A percentile compares a stretch with the other conserved stretches of the same genome.
These are phyloP conservation scores for Zygosaccharomyces gambellarensis DNA, from an alignment of 805 yeast genomes.

Conservation along the genomic window DNA sequence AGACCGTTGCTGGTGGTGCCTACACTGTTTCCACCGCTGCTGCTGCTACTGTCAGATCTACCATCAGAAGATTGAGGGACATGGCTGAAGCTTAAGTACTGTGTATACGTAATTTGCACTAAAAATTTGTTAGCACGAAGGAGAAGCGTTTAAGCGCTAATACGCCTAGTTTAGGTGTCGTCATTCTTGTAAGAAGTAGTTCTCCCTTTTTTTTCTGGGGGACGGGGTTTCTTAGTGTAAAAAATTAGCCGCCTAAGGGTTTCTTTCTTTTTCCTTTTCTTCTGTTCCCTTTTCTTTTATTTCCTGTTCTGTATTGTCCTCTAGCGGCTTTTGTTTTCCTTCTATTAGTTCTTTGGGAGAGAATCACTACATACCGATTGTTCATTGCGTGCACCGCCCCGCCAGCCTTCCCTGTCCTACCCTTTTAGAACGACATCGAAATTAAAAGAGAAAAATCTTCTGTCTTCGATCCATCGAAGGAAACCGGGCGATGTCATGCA, in stretches of 20 bases:
- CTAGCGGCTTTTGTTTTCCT: too few relatives aligned
- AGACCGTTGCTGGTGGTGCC: conserved; percentile 99
- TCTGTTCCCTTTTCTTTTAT: background rate
- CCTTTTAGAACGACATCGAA: background rate
- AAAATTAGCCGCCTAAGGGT: background rate
- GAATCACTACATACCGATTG: background rate
- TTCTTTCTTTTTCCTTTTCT: background rate
- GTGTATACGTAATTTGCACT: conserved; percentile 6
- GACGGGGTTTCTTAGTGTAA: background rate
- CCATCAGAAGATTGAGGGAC: conserved; percentile 99
- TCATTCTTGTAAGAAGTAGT: background rate
- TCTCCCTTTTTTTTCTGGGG: background rate
- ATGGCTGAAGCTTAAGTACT: conserved; percentile 90
- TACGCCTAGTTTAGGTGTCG: too few relatives aligned
- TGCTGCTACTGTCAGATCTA: conserved; percentile 99
- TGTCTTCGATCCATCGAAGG: background rate
- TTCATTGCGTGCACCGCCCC: background rate
- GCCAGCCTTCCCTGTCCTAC: background rate
- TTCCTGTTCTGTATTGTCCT: background rate
- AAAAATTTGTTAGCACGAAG: conserved; percentile 4
- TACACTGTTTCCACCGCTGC: conserved; percentile 99
- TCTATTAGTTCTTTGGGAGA: background rate
- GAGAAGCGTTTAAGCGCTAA: background rate
- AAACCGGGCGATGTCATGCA: too few relatives aligned
- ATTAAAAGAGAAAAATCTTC: background rate